Evolutionary conservation across 2,329 filamentous ascomycete genomes (phyloP), one percentile per base, ranked within the genome.

Genomic region (Didymella pinodella): DNA sequence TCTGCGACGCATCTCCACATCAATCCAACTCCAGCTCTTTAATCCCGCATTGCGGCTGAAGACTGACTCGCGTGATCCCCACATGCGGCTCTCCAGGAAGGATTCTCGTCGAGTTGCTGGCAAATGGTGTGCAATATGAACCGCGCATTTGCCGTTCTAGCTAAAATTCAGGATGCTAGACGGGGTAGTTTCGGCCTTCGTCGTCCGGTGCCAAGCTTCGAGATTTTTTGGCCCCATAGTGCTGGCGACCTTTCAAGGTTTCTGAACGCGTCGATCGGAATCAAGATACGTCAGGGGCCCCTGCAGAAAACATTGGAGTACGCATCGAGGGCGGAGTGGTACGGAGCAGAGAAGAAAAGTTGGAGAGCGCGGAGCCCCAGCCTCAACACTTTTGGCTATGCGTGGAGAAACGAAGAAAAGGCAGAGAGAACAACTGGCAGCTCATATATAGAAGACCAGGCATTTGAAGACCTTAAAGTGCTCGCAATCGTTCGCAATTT

Each of bases 1-100:
- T 60, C 57, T 55, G 57, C 57, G 57, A 59, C 56, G 41, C 43
- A 54, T 47, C 57, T 59, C 57, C 57, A 60, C 57, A 59, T 43
- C 40, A 54, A 54, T 52, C 44, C 52, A 29, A 38, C 57, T 52
- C 51, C 57, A 25, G 31, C 52, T 60, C 56, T 51, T 60, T 52
- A 60, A 55, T 52, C 57, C 52, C 57, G 57, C 57, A 55, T 52
- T 60, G 57, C 57, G 57, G 57, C 57, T 59, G 32, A 59, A 52
- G 41, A 48, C 28, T 60, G 57, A 60, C 57, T 60, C 57, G 52
- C 44, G 22, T n/a, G 4, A 22, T 31, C 48, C 32, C 57, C 51
- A 52, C 48, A 31, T 55, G 47, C 43, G 48, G 40, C 51, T 55
- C 41, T 59, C 7, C 26, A 29, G 32, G 45, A 34, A 54, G n/a